Base-by-base conservation (phyloP, 352 stramenopile species). In the Phytophthora sojae region DNA sequence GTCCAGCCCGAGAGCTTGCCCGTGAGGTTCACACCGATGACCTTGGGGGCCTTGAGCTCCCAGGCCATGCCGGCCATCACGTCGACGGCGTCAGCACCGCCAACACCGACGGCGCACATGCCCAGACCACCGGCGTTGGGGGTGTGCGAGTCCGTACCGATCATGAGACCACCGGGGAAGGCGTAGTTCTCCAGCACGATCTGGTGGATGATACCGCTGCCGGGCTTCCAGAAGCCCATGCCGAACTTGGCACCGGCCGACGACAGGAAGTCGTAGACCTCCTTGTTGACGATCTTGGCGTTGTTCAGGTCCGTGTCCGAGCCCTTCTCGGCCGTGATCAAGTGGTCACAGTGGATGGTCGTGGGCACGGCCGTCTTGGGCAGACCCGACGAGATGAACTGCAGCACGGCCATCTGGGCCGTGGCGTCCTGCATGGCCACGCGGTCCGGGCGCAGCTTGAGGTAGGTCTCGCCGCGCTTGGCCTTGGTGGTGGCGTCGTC, bases 131-230 rank as follows among this genome's bases (percentile, higher is more conserved):
- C 94, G 23, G 94, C 94, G 79, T 98, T 98, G 17, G 92, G 91
- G 19, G 94, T 98, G 86, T 98, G 94, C 69, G 94, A 98, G 87
- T 98, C 94, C 56, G 94, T 98, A 61, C 94, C 94, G 70, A 98
- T 98, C 91, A 98, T 98, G 17, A 98, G 85, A 86, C 94, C 94
- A 67, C 94, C 94, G 7, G 94, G 94, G 82, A 98, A 98, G 39
- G 94, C 92, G 69, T 98, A 98, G 90, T 98, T 98, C 78, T 98
- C 94, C 11, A 98, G 77, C 53, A 98, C 91, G 57, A 98, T 98
- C 89, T 98, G 93, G 79, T 98, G 93, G 61, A 98, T 98, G 66
- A 98, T 98, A 70, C 93, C 93, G 55, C 88, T 96, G 68, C 93
- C 93, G 47, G 93, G 93, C 81, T 97, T 97, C 93, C 93, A 98